These are phyloP conservation scores for Hypoxylon subgilvum DNA, from an alignment of 495 filamentous ascomycete species.

Conservation along the genomic window DNA sequence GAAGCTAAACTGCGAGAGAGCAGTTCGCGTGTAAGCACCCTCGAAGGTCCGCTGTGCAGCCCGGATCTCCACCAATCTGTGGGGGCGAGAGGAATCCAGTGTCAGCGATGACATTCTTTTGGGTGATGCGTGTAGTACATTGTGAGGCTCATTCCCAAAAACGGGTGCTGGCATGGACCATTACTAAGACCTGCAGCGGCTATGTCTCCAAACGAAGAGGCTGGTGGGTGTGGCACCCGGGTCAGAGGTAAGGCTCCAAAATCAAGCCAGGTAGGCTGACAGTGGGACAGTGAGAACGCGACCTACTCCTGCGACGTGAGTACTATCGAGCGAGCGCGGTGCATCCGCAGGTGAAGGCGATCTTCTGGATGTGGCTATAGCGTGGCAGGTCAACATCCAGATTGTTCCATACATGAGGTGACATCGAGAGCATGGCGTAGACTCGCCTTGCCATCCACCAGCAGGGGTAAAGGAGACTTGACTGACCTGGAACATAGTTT, in stretches of 20 bases:
- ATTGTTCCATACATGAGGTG: not conserved
- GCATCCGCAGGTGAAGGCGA: conserved; percentile 68
- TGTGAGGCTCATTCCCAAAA: conserved; percentile 4
- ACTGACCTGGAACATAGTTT: conserved; percentile 37
- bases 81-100: not conserved
- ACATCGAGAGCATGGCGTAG: not conserved
- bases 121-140: not conserved
- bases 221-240: not conserved
- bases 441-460: not conserved
- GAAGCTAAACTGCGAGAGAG: conserved; percentile 92
- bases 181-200: conserved; percentile 18
- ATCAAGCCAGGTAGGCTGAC: not conserved
- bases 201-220: not conserved
- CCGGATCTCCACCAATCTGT: conserved; percentile 83
- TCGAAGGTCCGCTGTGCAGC: conserved; percentile 96
- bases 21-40: conserved; percentile 94
- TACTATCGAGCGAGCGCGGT: conserved; percentile 83
- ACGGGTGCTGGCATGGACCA: conserved; percentile 1
- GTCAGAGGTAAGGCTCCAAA: not conserved
- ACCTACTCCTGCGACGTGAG: conserved; percentile 76
- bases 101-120: conserved; percentile 10
- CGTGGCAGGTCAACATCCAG: conserved; percentile 4
- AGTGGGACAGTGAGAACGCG: conserved; percentile 4
- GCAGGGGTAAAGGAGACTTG: not conserved
- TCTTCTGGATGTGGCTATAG: conserved; percentile 59